These are phyloP conservation scores for Peronospora destructor DNA, from an alignment of 352 stramenopile genomes.

Conservation along the genomic window DNA sequence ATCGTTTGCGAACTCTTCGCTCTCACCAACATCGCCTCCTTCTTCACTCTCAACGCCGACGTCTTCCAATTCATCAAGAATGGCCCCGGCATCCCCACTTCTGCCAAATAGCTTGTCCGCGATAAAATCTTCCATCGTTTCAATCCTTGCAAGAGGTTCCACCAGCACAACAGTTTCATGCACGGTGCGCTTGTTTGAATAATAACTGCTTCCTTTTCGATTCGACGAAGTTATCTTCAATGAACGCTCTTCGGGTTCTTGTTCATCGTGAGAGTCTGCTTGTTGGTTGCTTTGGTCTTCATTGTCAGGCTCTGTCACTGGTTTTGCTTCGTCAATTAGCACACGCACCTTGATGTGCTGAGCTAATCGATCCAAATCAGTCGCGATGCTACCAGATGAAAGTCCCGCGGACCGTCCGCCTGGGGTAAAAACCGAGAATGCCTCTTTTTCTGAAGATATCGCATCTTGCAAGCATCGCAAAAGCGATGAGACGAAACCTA, in stretches of 20 bases:
- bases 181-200: conserved; percentile 33
- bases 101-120: conserved; percentile 55
- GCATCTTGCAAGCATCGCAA: conserved; percentile 47
- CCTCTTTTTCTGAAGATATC: conserved; percentile 58
- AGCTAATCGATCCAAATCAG: conserved; percentile 53
- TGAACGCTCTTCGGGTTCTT: conserved; percentile 13
- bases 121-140: conserved; percentile 78
- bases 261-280: conserved; percentile 7
- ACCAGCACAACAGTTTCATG: conserved; percentile 71
- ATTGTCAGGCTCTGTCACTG: conserved; percentile 13
- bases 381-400: conserved; percentile 31
- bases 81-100: conserved; percentile 16
- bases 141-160: conserved; percentile 63
- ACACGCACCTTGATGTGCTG: conserved; percentile 75
- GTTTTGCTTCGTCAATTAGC: conserved; percentile 42
- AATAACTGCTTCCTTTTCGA: conserved; percentile 22
- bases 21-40: conserved; percentile 16
- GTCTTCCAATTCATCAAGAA: conserved; percentile 29
- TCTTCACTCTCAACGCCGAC: conserved; percentile 19
- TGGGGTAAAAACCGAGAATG: conserved; percentile 31
- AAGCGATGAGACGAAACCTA: conserved; percentile 25
- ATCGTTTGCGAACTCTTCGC: conserved; percentile 24
- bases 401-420: conserved; percentile 9
- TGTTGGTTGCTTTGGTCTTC: conserved; percentile 18
- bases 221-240: conserved; percentile 25